Base-by-base conservation (phyloP, 805 yeast species). In the Saccharomycopsis oosterbeekiorum region DNA sequence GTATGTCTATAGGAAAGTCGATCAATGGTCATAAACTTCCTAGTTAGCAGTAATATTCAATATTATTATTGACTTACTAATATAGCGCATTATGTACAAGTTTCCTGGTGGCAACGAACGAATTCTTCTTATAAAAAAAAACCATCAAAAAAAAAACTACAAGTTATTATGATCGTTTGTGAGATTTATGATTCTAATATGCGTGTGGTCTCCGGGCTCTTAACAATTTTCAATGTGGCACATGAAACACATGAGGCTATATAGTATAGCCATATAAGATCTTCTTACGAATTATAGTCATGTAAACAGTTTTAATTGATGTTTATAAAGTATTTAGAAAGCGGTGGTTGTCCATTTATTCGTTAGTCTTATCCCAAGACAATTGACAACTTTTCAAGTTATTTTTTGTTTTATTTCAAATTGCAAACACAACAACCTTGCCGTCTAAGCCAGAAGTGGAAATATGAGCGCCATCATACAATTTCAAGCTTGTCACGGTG, bases 401-500 rank as follows among this genome's bases (percentile, higher is more conserved):
- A 29, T 4, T 29, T 29, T 29, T 29, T 19, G 3, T 36, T n/a
- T 36, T 36, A 39, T 10, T 56, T 56, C 21, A 56, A 17, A 60
- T 40, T 47, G 77, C 76, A 72, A 89, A 93, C 57, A 93, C 78
- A 51, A 92, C 98, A 59, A 93, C 82, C 71, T 87, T 88, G 60
- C 99, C 98, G 71, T 94, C 99, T 62, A 88, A 83, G 61, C 97
- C 97, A 62, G 90, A 84, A 15, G 91, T 78, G 12, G 89, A 84
- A 85, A 78, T 73, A 82, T 79, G 55, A 47, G 83, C 83, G 34
- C 74, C 73, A 8, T 76, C 75, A 65, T 73, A 82, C 43, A 82
- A 76, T 67, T 84, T 79, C 60, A 93, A 73, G 57, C 83, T 80
- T 59, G 87, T 82, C 70, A 94, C 86, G 41, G 97, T 85, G 75